Base-by-base conservation (phyloP, 257 asterid genomes). In the Verbena officinalis region DNA sequence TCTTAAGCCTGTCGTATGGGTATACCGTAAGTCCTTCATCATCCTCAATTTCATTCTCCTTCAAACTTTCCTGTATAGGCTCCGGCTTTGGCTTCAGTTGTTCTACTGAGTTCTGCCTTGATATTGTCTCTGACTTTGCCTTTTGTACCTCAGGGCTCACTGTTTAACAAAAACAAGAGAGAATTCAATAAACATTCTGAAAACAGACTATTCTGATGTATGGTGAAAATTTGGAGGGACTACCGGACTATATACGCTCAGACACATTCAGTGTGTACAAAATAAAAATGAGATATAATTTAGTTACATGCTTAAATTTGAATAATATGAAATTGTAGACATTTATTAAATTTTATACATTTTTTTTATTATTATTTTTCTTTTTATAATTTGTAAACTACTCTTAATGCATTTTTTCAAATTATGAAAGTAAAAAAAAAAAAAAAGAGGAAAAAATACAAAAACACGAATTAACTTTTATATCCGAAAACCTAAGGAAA, bases 31-130 rank as follows among this genome's bases (percentile, higher is more conserved):
- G 93, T 33, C 96, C 96, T 68, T 84, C 96, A 62, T 94, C 98
- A 27, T 94, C 99, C 80, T 90, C 98, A 61, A 70, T 83, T 46
- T 88, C 98, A 23, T 76, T 89, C 81, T 94, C 98, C 79, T 83
- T 90, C 62, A 79, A 75, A 59, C 86, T 97, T 80, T 94, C 98
- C 64, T 86, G 80, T 65, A 94, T 88, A 5, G 99, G 76, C 65
- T 84, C 96, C 19, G 98, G 96, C 71, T 84, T 89, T 8, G 74
- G 63, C 71, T 89, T 91, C 12, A 80, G 74, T 27, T 80, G 73
- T 54, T 83, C 97, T 4, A 73, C 81, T 1, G 91, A 80, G 70
- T 81, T 82, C 72, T 90, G 95, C 70, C 75, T 76, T 13, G 90
- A 82, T 59, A 79, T 42, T 8, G 78, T 40, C 80, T 78, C 85